A percentile compares a stretch with the other conserved stretches of the same genome.
Conservation (phyloP, 208 protist genomes). For the Trypanosoma boissoni region DNA sequence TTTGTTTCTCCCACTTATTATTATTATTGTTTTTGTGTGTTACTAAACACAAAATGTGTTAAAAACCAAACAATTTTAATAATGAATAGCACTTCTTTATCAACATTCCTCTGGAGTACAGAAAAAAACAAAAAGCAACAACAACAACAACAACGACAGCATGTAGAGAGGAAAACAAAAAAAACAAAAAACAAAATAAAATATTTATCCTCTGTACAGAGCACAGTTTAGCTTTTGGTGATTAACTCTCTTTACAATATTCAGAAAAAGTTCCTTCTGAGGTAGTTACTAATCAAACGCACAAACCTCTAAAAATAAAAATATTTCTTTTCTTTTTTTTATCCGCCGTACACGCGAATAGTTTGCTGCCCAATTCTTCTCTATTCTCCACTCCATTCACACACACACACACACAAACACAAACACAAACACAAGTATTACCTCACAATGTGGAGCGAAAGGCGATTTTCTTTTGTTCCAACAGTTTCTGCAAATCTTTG, state of each 20-base stretch:
- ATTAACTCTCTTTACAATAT: no score
- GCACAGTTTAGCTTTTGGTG: no score
- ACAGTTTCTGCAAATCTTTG: slow-evolving; percentile 80
- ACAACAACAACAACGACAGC: no score
- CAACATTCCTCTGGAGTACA: background rate
- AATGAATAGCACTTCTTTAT: background rate
- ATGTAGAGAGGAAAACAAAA: no score
- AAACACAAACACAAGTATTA: no score
- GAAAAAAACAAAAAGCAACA: no score
- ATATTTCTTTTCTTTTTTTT: background rate
- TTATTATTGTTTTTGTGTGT: background rate
- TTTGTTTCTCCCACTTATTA: no score
- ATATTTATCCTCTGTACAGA: no score
- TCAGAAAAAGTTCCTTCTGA: no score
- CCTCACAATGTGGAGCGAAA: slow-evolving; percentile 43
- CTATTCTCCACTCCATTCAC: slow-evolving; percentile 27
- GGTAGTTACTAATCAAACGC: background rate
- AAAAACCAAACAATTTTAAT: no score
- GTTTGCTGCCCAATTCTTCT: slow-evolving; percentile 31
- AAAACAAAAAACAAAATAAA: no score
- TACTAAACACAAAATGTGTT: no score
- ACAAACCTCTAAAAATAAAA: background rate
- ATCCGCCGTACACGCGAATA: background rate
- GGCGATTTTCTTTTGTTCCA: slow-evolving; percentile 80
- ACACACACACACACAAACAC: background rate